phyloP scores from a whole-genome alignment of 257 asterid genomes.

The Ilex aquifolium region DNA sequence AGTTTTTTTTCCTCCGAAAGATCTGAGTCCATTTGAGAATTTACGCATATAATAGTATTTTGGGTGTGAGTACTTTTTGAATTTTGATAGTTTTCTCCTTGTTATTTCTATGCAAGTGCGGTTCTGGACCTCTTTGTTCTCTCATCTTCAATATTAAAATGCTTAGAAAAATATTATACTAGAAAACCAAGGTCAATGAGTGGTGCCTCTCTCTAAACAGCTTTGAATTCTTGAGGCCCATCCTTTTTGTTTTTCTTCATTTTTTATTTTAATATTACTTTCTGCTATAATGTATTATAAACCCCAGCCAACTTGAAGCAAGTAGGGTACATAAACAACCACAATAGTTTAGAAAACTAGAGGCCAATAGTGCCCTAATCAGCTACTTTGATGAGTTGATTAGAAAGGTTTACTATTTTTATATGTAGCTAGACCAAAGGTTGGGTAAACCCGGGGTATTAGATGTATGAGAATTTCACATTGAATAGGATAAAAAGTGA shows the following conservation, averaged over 20 bases:
- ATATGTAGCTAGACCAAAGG: too few species aligned
- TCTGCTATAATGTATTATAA: too few species aligned
- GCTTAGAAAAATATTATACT: conserved; percentile 12
- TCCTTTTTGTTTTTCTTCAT: too few species aligned
- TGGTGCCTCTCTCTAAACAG: conserved; percentile 33
- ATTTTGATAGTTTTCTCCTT: conserved; percentile 62
- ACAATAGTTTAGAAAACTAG: conserved; percentile 10
- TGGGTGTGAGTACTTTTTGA: conserved; percentile 30
- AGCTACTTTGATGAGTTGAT: conserved; percentile 24
- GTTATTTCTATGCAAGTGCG: conserved; percentile 45
- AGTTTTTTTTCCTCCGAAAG: conserved; percentile 57
- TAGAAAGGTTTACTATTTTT: conserved; percentile 7
- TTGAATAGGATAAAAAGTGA: too few species aligned
- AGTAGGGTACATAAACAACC: background rate
- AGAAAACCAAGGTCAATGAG: conserved; percentile 73
- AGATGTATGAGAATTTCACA: too few species aligned
- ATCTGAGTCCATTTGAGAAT: conserved; percentile 44
- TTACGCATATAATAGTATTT: conserved; percentile 1
- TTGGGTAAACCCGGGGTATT: too few species aligned
- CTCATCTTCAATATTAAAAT: background rate
- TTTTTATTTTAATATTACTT: background rate
- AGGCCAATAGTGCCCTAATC: conserved; percentile 34
- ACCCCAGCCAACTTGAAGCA: conserved; percentile 17
- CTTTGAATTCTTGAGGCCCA: conserved; percentile 7
- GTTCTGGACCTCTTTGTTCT: conserved; percentile 30